Base-by-base conservation (phyloP, 768 basidiomycete species). In the Termitomyces sp. region DNA sequence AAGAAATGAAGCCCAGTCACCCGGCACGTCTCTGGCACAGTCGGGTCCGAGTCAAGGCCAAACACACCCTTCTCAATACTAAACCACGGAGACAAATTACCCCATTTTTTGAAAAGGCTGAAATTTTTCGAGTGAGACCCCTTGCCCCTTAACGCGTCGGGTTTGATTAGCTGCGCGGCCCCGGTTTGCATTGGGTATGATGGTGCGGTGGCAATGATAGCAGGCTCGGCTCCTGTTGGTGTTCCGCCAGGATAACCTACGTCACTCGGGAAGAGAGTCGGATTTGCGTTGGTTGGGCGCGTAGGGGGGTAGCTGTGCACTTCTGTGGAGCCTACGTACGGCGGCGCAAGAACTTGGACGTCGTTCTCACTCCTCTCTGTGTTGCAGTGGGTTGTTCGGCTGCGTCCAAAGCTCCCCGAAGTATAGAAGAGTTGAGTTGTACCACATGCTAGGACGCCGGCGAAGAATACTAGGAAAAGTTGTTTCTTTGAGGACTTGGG, bases 21-120 rank as follows among this genome's bases (percentile, higher is more conserved):
- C n/a, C n/a, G n/a, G n/a, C n/a, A n/a, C n/a, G n/a, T n/a, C n/a
- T n/a, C n/a, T n/a, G n/a, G n/a, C n/a, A n/a, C n/a, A n/a, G n/a
- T n/a, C n/a, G n/a, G n/a, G n/a, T n/a, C n/a, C n/a, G 89, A 86
- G 62, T 92, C 81, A 6, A 92, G 61, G 0, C 91, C 91, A 70
- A 91, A 93, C 1, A 80, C 73, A 9, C 77, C 80, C 45, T 74
- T 75, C 15, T 76, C 75, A 22, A 90, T 84, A 60, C 86, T 90
- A 68, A 86, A 93, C 92, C 92, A 94, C 12, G 92, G 92, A 1
- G 87, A 87, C 37, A 92, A 69, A 65, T 93, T 92, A 1, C 92
- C 92, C 92, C 92, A 93, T 41, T 82, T 80, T 67, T 77, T 82
- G 72, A 92, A 84, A 45, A 93, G 65, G 64, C 87, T 81, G 63